Evolutionary conservation across 257 asterid genomes (phyloP), one percentile per base, ranked within the genome.

Genomic region (Jacaranda copaia): DNA sequence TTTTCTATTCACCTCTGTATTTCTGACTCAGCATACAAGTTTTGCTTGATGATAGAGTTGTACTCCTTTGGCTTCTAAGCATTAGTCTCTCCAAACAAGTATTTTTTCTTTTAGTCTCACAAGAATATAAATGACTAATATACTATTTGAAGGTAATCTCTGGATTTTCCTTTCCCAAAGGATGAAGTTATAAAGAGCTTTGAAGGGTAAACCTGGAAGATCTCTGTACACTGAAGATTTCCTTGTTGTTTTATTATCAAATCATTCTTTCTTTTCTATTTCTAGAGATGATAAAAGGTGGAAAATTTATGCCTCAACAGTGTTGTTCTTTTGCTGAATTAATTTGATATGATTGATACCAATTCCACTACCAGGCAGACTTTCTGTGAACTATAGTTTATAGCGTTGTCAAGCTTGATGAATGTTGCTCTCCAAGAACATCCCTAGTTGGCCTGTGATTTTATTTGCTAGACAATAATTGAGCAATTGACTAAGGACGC

Each of bases 31-130:
- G 39, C 51, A 51, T 19, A 8, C 79, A 62, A 15, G 43, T 36
- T 46, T 74, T 74, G 32, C 55, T 49, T 19, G 62, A 63, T 51
- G 53, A 51, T 62, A 13, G 12, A 32, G 52, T 4, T 62, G 60
- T 48, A 45, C 62, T 25, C 8, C 5, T 32, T 18, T 43, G 49
- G 15, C 56, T 73, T 43, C 32, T 25, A 20, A 43, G 70, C 56
- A 56, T 60, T 48, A 58, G 12, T 48, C 12, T 20, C n/a, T 61
- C 38, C 35, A 43, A 19, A 19, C 9, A 19, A 19, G 61, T 73
- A 46, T 15, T 18, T 57, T 18, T 16, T 65, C 3, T 14, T 15
- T 65, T 15, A n/a, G 7, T 15, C 16, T 8, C 71, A 39, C 16
- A 40, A 42, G 71, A 40, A 42, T 15, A 40, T 1, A 15, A 9